These are phyloP conservation scores for Fennellomyces sp. DNA, from an alignment of 371 early-diverging fungal genomes.

Conservation along the genomic window DNA sequence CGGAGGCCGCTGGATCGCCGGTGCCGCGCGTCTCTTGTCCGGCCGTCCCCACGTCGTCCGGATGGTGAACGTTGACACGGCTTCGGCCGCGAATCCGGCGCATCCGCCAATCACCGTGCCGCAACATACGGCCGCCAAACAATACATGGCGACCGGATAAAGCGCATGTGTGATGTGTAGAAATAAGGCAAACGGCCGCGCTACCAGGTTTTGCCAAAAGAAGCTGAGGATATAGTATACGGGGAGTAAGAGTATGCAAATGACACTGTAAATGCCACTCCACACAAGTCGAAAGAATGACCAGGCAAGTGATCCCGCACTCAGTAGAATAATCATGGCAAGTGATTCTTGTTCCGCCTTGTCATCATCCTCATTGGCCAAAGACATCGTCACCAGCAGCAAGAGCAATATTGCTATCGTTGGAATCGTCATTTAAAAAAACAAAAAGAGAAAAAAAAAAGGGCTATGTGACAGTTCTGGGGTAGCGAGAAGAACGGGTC, in stretches of 20 bases:
- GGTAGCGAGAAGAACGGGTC: not conserved
- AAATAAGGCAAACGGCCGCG: not conserved
- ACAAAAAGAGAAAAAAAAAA: not conserved
- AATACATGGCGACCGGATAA: constrained; percentile 35
- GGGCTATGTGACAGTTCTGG: not conserved
- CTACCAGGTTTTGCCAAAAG: constrained; percentile 1
- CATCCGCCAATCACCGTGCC: constrained; percentile 47
- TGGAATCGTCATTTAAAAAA: not conserved
- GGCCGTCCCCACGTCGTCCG: constrained; percentile 38
- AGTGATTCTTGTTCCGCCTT: not conserved
- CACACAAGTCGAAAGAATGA: not conserved
- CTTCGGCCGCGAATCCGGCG: constrained; percentile 51
- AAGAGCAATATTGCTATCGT: not conserved
- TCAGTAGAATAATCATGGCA: not conserved
- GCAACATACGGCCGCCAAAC: constrained; percentile 33
- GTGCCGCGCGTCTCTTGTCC: not conserved
- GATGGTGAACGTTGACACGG: constrained; percentile 31
- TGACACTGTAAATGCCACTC: not conserved
- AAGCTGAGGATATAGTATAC: not conserved
- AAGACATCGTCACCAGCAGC: not conserved
- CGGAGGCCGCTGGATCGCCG: not conserved
- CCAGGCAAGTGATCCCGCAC: not conserved
- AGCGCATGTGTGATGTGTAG: not conserved
- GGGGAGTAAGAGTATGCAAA: not conserved
- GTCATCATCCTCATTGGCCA: not conserved